Evolutionary conservation across 208 protist genomes (phyloP), one percentile per base, ranked within the genome.

Genomic region (Angomonas deanei): DNA sequence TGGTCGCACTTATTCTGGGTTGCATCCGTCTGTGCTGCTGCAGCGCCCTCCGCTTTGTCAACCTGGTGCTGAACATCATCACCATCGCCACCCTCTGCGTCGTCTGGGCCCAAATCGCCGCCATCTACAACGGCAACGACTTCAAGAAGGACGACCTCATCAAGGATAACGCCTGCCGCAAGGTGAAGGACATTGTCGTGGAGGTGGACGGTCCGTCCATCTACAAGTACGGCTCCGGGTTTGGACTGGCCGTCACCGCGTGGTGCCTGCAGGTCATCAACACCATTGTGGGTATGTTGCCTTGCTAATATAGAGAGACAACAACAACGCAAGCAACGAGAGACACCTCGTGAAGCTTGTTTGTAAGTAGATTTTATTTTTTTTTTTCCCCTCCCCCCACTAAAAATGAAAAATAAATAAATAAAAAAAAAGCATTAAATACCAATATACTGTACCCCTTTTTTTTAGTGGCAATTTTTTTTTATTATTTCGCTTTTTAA

Each of bases 331-430:
- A n/a, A n/a, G n/a, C n/a, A n/a, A n/a, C n/a, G n/a, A n/a, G n/a
- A n/a, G n/a, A n/a, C n/a, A n/a, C n/a, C n/a, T n/a, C n/a, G n/a
- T n/a, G n/a, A n/a, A n/a, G n/a, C n/a, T n/a, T n/a, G n/a, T n/a
- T n/a, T n/a, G n/a, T n/a, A n/a, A n/a, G n/a, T n/a, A n/a, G n/a
- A n/a, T 54, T 39, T 31, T 42, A n/a, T 53, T n/a, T 31, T 26
- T 15, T 47, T n/a, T 50, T 23, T 50, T 54, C 10, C 50, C 15
- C 23, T 54, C 31, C 15, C 42, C 19, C 13, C n/a, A 15, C n/a
- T 28, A 53, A 26, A 53, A 30, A 58, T 15, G 30, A 30, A 58
- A 58, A 58, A 58, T 36, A 58, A 58, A 53, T 53, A 17, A 17
- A 28, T 6, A 27, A 54, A 13, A 23, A 27, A 30, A 13, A 56